Evolutionary conservation across 2,329 filamentous ascomycete genomes (phyloP).

Genomic region (Diaporthe australafricana): DNA sequence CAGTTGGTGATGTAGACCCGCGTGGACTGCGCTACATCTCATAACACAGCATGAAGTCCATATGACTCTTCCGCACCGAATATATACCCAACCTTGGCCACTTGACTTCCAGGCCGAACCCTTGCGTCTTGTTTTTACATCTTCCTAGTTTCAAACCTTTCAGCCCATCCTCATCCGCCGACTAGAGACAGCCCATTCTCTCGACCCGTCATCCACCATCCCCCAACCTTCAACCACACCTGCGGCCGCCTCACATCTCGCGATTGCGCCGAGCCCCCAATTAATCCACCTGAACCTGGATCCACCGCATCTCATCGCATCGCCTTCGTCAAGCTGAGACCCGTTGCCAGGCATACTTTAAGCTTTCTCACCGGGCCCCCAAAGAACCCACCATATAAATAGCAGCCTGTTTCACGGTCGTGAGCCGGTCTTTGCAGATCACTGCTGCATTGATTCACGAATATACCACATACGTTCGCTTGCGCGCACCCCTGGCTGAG

Average conservation of each 20-base stretch:
- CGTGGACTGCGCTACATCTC: slow-evolving; percentile 18
- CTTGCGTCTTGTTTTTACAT: slow-evolving; percentile 33
- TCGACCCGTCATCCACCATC: slow-evolving; percentile 23
- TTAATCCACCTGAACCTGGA: slow-evolving; percentile 5
- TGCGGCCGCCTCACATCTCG: slow-evolving; percentile 17
- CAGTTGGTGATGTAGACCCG: slow-evolving; percentile 29
- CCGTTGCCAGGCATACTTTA: background rate
- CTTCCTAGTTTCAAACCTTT: slow-evolving; percentile 29
- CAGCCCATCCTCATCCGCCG: slow-evolving; percentile 15
- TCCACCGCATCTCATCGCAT: slow-evolving; percentile 19
- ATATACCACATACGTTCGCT: slow-evolving; percentile 17
- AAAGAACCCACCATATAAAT: slow-evolving; percentile 26
- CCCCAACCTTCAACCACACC: slow-evolving; percentile 13
- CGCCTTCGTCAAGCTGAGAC: background rate
- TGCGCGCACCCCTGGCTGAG: slow-evolving; percentile 17
- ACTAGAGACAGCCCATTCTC: slow-evolving; percentile 6
- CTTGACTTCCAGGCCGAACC: slow-evolving; percentile 27
- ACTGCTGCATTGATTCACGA: slow-evolving; percentile 11
- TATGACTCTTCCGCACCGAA: background rate
- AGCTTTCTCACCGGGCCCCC: background rate
- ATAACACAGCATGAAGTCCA: slow-evolving; percentile 4
- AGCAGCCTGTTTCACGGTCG: slow-evolving; percentile 12
- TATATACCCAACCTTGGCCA: slow-evolving; percentile 30
- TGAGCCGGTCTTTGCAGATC: background rate
- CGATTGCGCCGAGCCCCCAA: slow-evolving; percentile 5